Percentiles rank a stretch among this genome's conserved stretches.
Conservation (phyloP, 805 yeast genomes). For the Jamesozyma rosinii region DNA sequence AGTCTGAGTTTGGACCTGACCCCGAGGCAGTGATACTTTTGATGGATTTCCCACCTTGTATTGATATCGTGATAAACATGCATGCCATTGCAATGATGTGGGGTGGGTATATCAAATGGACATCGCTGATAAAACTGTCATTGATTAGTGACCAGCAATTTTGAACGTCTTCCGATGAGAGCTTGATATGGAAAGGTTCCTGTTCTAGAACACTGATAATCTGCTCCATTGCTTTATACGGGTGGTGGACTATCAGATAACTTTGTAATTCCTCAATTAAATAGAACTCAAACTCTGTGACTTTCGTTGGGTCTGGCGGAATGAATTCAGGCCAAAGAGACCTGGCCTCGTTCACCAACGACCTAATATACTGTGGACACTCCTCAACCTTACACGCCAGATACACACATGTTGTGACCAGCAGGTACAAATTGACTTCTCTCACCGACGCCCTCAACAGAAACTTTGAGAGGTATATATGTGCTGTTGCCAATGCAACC, state of each 20-base stretch:
- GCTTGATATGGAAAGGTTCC: constrained; percentile 19
- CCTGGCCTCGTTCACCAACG: constrained; percentile 75
- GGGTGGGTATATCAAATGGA: constrained; percentile 77
- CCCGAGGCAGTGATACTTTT: neutral
- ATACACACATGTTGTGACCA: constrained; percentile 79
- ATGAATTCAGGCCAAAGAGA: constrained; percentile 91
- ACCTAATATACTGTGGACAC: constrained; percentile 85
- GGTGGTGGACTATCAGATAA: constrained; percentile 65
- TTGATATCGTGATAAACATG: constrained; percentile 58
- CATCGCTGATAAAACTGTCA: constrained; percentile 82
- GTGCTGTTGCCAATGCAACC: constrained; percentile 80
- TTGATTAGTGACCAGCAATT: constrained; percentile 83
- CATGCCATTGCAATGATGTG: constrained; percentile 79
- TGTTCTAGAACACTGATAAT: constrained; percentile 37
- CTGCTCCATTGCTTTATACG: constrained; percentile 54
- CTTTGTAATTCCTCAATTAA: constrained; percentile 78
- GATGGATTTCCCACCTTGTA: constrained; percentile 12
- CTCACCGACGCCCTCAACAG: constrained; percentile 60
- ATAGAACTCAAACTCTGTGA: constrained; percentile 94
- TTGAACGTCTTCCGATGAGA: constrained; percentile 64
- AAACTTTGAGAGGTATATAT: constrained; percentile 73
- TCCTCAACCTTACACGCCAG: constrained; percentile 92
- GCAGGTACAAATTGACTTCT: constrained; percentile 73
- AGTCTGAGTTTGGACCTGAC: constrained; percentile 18
- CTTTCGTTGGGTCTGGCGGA: constrained; percentile 80